These are phyloP conservation scores for Hymenotorrendiella dingleyae DNA, from an alignment of 2,329 filamentous ascomycete genomes.

Conservation along the genomic window DNA sequence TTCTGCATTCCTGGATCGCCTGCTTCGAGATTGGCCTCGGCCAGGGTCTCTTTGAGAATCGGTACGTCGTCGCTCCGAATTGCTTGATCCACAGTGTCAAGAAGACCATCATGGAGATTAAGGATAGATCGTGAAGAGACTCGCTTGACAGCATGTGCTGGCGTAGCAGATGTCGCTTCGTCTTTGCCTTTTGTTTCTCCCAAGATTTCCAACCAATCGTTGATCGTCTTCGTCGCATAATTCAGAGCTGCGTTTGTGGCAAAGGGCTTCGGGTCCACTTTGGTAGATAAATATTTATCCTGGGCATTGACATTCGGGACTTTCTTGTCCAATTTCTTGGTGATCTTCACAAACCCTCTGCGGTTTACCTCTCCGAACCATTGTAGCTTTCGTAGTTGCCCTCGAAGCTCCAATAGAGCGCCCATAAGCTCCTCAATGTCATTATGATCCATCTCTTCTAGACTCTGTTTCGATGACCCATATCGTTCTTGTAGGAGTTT, in stretches of 20 bases:
- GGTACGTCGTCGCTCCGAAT: constrained; percentile 62
- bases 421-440: constrained; percentile 89
- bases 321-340: constrained; percentile 98
- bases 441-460: constrained; percentile 73
- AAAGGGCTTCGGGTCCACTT: constrained; percentile 84
- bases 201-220: constrained; percentile 83
- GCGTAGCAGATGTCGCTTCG: constrained; percentile 66
- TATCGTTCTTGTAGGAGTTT: constrained; percentile 85
- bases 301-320: constrained; percentile 70
- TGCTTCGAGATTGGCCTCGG: constrained; percentile 49
- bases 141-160: constrained; percentile 65
- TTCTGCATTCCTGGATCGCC: constrained; percentile 53
- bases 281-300: constrained; percentile 79
- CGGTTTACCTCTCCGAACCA: constrained; percentile 99
- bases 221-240: constrained; percentile 62
- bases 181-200: constrained; percentile 72
- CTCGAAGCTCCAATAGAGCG: constrained; percentile 80
- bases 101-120: constrained; percentile 59
- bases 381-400: constrained; percentile 82
- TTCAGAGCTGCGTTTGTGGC: constrained; percentile 63
- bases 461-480: constrained; percentile 63
- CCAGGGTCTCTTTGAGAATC: constrained; percentile 50
- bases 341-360: constrained; percentile 94
- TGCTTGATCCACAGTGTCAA: constrained; percentile 68
- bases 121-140: constrained; percentile 70